Evolutionary conservation across 2,329 filamentous ascomycete species (phyloP), one percentile per base, ranked within the genome.

Genomic region (Dactylellina haptotyla): DNA sequence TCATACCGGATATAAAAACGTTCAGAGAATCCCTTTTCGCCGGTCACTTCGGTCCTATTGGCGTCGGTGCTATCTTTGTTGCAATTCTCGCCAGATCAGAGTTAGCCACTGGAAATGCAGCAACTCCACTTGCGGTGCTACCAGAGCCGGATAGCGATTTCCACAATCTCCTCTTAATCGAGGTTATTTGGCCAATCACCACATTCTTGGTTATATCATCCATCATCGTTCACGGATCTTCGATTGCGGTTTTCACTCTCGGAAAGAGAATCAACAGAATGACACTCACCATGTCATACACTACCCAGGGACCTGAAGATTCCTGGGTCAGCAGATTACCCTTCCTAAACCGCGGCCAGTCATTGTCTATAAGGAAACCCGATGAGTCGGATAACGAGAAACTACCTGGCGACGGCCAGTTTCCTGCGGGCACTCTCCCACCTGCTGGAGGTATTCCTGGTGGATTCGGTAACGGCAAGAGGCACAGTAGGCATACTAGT

Each of bases 11-110:
- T 79, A 89, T 99, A 78, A 98, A 97, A 82, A 98, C 94, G 0
- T 99, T 95, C 94, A 89, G 95, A 78, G 95, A 99, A 80, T 94
- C 95, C 4, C 84, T 97, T 0, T 99, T 99, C 80, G 95, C 95
- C 14, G 95, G 95, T 1, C 95, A 99, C 80, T 99, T 99, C 79
- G 95, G 95, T 4, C 95, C 95, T 26, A 98, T 99, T 77, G 95
- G 95, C 59, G 95, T 99, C 59, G 95, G 95, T 72, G 95, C 94
- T 75, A 93, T 99, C 69, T 99, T 99, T 76, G 90, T 97, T 51
- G 92, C 93, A 18, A 96, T 99, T 70, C 84, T 99, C 51, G 93
- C 95, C 16, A 87, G 94, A 79, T 93, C 92, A n/a, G 95, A 99
- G 80, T 82, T 99, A 16, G 92, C 97, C 80, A 88, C 87, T 1